Base-by-base conservation (phyloP, 2,329 filamentous ascomycete genomes). In the Cladophialophora yegresii region DNA sequence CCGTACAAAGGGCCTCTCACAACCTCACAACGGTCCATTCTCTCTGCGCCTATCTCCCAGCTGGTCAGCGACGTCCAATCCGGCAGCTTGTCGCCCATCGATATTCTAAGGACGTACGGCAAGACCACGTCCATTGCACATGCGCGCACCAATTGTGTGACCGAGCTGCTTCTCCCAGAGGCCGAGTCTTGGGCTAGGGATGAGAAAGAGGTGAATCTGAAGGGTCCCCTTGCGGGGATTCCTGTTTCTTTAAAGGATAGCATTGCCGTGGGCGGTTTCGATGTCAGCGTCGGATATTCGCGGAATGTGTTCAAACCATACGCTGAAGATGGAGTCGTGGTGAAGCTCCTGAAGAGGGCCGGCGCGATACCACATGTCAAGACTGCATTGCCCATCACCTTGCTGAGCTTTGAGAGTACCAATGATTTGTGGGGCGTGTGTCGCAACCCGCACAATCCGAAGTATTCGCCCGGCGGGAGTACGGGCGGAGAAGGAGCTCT, bases 311-410 rank as follows among this genome's bases (percentile, higher is more conserved):
- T 86, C 56, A 90, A 93, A 72, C 88, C 88, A 13, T 80, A 82
- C 43, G 62, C 75, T 0, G 77, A 84, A 30, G 92, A 97, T 78
- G 92, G 92, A 0, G 80, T 86, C 1, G 85, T 92, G 72, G 88
- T 91, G 23, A 85, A 84, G 62, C 77, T 98, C 49, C 81, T 97
- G 58, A 96, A 96, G 73, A 90, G 95, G 74, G 91, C 92, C 2
- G 85, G 93, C 23, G 92, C 93, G 0, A 84, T 97, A 1, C 93
- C 93, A 0, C 96, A 96, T 74, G 91, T 93, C 68, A 98, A 97
- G 81, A 97, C 93, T 0, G 95, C 95, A 67, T 76, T 96, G 1
- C 93, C 93, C 4, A 89, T 93, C 62, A 96, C 92, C 0, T 83
- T 96, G 1, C 82, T 96, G 47, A 92, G 89, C 63, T 96, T 96